Percentiles rank a stretch among this genome's conserved stretches.
phyloP scores from a whole-genome alignment of 2,329 filamentous ascomycete species.

The Pseudocercospora fuligena region DNA sequence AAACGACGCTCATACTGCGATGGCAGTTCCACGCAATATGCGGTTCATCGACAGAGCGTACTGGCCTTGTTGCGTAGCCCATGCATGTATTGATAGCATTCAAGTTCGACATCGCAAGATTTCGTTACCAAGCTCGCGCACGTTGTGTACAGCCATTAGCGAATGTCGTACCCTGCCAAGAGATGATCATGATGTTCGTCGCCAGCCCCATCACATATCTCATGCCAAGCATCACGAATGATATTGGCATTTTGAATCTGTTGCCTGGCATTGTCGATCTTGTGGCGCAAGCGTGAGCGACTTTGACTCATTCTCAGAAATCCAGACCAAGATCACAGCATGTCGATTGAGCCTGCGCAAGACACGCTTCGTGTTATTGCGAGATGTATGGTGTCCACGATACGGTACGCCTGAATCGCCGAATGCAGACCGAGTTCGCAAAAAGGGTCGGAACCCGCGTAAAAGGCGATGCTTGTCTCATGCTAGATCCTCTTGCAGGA shows the following conservation, averaged over 20 bases:
- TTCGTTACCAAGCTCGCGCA: no score
- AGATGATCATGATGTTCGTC: not conserved
- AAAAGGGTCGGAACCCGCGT: not conserved
- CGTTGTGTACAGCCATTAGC: no score
- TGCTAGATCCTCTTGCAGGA: not conserved
- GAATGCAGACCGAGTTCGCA: not conserved
- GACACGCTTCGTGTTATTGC: no score
- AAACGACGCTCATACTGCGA: no score
- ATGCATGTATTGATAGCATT: no score
- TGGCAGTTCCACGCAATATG: no score
- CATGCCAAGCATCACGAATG: no score
- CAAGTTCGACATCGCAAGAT: no score
- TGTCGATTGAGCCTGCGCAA: no score
- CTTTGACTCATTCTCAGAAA: not conserved
- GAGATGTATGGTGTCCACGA: not conserved
- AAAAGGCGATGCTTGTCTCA: not conserved
- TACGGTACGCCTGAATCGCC: not conserved
- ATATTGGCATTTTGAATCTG: not conserved
- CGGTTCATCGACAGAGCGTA: no score
- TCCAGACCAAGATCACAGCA: no score
- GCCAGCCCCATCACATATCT: not conserved
- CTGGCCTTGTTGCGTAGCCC: no score
- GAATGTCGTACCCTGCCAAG: not conserved
- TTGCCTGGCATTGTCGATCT: not conserved
- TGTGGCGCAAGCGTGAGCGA: not conserved